Base-by-base conservation (phyloP, 1,284 basidiomycete genomes). In the Marasmius tenuissimus region DNA sequence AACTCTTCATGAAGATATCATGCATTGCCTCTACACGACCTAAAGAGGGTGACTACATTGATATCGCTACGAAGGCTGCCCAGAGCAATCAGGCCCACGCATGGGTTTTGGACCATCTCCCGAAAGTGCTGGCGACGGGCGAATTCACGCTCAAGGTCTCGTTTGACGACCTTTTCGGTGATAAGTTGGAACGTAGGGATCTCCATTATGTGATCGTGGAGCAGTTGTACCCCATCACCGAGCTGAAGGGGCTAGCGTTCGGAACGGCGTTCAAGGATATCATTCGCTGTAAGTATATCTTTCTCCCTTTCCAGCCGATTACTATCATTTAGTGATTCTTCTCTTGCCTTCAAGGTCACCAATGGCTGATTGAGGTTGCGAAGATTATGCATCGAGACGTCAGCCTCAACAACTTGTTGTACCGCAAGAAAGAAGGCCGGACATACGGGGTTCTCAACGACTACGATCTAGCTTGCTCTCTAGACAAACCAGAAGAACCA, bases 401-500 rank as follows among this genome's bases (percentile, higher is more conserved):
- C 40, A 42, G 40, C 40, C 6, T 42, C 11, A 42, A 42, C 40
- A 42, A 42, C n/a, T 12, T 42, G 40, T 12, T 42, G 40, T 42
- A 42, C n/a, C 40, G 40, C 11, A 42, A 42, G 6, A 42, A 42
- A n/a, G 40, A 42, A 1, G 45, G 47, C 0, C 18, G 22, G 2
- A 38, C 53, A 11, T 57, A 59, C 3, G 74, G 73, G 1, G 67
- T 76, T 14, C 56, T 78, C 10, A 72, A 68, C 11, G 73, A 77
- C 49, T 75, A 68, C 49, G 74, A 77, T 61, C 63, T 74, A 34
- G 68, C 71, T 2, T 50, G 60, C 35, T 20, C 65, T 8, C 50
- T 39, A 1, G 57, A 57, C 4, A n/a, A 52, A 10, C 34, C 16
- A 20, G 16, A 4, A 1, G 61, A 61, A 14, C 57, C 40, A 3